These are phyloP conservation scores for Yamadazyma endophytica DNA, from an alignment of 805 yeast species.

Conservation along the genomic window DNA sequence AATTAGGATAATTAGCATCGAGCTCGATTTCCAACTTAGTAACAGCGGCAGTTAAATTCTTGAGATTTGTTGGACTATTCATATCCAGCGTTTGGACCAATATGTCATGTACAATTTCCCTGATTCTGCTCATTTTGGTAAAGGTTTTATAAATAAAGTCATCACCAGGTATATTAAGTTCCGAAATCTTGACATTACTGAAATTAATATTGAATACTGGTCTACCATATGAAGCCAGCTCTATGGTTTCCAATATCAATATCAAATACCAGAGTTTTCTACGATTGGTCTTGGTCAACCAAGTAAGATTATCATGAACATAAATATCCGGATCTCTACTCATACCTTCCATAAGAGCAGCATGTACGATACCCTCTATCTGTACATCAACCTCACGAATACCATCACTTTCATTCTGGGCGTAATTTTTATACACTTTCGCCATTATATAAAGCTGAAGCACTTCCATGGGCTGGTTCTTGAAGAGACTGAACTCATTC, in stretches of 20 bases:
- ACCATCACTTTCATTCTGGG: conserved; percentile 53
- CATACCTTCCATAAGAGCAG: conserved; percentile 23
- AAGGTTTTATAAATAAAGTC: conserved; percentile 5
- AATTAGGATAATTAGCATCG: background rate
- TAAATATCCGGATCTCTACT: conserved; percentile 46
- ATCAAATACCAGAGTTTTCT: conserved; percentile 12
- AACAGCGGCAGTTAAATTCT: conserved; percentile 1
- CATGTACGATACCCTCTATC: background rate
- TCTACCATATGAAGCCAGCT: conserved; percentile 9
- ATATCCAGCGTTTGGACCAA: conserved; percentile 4
- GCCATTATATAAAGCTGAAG: conserved; percentile 59
- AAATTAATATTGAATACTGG: conserved; percentile 2
- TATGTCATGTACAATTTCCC: conserved; percentile 5
- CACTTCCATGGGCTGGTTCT: conserved; percentile 43
- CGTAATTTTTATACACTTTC: conserved; percentile 50
- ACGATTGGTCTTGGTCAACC: conserved; percentile 7
- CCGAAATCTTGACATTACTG: conserved; percentile 8
- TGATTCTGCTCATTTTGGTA: conserved; percentile 3
- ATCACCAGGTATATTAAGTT: conserved; percentile 6
- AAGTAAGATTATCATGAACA: conserved; percentile 9
- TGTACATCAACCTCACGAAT: conserved; percentile 26
- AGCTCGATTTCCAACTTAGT: background rate
- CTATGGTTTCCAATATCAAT: conserved; percentile 6
- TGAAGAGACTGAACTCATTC: conserved; percentile 43
- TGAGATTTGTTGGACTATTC: conserved; percentile 4